A percentile compares a stretch with the other conserved stretches of the same genome.
phyloP scores from a whole-genome alignment of 1,139 yeast genomes.

The Sugiyamaella novakii region DNA sequence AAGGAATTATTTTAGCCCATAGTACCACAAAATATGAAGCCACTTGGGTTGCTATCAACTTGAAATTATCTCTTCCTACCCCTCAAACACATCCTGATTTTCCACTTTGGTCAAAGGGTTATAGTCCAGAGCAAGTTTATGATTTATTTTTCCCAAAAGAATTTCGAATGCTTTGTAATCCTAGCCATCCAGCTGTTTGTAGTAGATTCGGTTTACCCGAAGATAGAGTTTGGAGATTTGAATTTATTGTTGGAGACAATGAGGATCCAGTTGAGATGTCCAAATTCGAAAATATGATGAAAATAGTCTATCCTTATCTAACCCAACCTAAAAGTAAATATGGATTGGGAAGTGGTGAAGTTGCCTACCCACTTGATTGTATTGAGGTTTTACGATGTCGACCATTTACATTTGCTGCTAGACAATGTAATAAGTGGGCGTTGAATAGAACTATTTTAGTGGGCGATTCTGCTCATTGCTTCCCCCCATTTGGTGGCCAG shows the following conservation, averaged over 20 bases:
- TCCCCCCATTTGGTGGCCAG: conserved; percentile 11
- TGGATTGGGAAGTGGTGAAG: background rate
- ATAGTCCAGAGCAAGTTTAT: conserved; percentile 15
- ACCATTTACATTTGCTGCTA: conserved; percentile 13
- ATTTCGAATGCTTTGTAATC: conserved; percentile 14
- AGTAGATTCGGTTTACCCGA: conserved; percentile 9
- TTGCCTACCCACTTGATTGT: conserved; percentile 13
- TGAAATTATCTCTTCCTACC: conserved; percentile 10
- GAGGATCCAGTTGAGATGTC: conserved; percentile 14
- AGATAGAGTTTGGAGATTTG: conserved; percentile 15
- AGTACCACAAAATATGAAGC: conserved; percentile 12
- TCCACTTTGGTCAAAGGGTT: conserved; percentile 13
- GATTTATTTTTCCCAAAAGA: conserved; percentile 14
- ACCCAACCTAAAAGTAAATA: conserved; percentile 12
- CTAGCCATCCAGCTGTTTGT: conserved; percentile 16
- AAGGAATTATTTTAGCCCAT: conserved; percentile 12
- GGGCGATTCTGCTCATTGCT: conserved; percentile 1
- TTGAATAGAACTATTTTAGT: conserved; percentile 14
- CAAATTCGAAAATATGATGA: conserved; percentile 3
- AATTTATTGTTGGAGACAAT: conserved; percentile 7
- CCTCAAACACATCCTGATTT: conserved; percentile 16
- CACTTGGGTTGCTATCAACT: conserved; percentile 18
- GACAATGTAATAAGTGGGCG: conserved; percentile 13
- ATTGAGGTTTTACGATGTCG: conserved; percentile 17
- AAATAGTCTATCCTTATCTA: conserved; percentile 11